Evolutionary conservation across 2,329 filamentous ascomycete genomes (phyloP), one percentile per base, ranked within the genome.

Genomic region (Thermothelomyces thermophilus): DNA sequence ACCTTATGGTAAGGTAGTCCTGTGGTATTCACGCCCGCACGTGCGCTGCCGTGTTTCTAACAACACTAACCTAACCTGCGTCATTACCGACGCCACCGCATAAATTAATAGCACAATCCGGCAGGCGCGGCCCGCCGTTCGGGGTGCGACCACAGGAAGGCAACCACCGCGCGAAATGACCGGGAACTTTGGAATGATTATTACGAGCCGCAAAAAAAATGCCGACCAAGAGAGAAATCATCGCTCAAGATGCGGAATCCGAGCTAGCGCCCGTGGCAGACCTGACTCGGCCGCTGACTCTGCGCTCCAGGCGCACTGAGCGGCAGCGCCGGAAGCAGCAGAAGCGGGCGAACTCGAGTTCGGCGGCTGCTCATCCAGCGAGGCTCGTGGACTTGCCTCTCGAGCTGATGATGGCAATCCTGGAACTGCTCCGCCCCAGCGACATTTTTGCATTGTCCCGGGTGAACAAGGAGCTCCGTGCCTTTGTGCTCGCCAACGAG

Each of bases 301-400:
- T 77, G 20, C 70, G 63, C 41, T 80, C 76, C 7, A 80, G 78
- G 60, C 73, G 73, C 46, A 78, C 72, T 5, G 70, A 74, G 57
- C 71, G 77, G 28, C 63, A 58, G 16, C 64, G 66, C 54, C 74
- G 69, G 57, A 72, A 68, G 54, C 66, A 70, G 55, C 64, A 71
- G 50, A 71, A 69, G 55, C 69, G 64, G 48, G 52, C 53, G 8
- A 69, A 65, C 4, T 59, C 57, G 22, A 60, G 61, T 26, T 5
- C 19, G 26, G 22, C 20, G n/a, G 19, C 30, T 4, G 22, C 13
- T 42, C 59, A 64, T 28, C 63, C 56, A 16, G 20, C 41, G 7
- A 63, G 67, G 26, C 62, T 79, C 10, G 56, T 73, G 19, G 69
- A 73, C 52, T 66, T 82, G 0, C 78, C 79, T 0, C 70, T 72